Evolutionary conservation across 805 yeast species (phyloP).

Genomic region (Lachancea cidri): DNA sequence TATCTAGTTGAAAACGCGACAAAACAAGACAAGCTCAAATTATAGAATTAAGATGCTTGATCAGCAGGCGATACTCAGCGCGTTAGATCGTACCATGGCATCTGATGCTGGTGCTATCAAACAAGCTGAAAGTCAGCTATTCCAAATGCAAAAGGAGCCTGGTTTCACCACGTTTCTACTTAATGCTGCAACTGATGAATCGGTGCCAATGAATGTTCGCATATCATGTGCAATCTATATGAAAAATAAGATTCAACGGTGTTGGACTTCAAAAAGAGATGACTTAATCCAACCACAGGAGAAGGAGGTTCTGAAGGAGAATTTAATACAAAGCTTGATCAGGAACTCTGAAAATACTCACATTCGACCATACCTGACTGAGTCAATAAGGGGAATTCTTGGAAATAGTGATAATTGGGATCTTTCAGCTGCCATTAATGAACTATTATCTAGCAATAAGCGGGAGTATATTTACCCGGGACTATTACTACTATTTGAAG

Average conservation of each 20-base stretch:
- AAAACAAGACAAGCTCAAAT: not conserved
- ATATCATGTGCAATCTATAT: constrained; percentile 63
- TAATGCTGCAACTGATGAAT: constrained; percentile 43
- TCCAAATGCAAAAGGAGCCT: constrained; percentile 47
- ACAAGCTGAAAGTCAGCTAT: constrained; percentile 48
- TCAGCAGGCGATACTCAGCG: constrained; percentile 43
- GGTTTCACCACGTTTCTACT: constrained; percentile 55
- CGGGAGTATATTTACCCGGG: constrained; percentile 47
- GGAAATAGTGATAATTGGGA: constrained; percentile 39
- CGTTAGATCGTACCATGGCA: constrained; percentile 52
- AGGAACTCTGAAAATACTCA: constrained; percentile 36
- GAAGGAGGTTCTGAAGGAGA: constrained; percentile 49
- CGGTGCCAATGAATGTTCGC: constrained; percentile 40
- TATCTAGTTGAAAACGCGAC: not conserved
- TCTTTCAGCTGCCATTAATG: constrained; percentile 30
- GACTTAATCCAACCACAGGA: constrained; percentile 41
- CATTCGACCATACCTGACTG: constrained; percentile 52
- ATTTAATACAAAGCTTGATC: constrained; percentile 49
- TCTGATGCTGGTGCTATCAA: constrained; percentile 46
- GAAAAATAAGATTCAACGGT: constrained; percentile 54
- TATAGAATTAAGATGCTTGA: constrained; percentile 32
- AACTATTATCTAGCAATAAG: constrained; percentile 35
- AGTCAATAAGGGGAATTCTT: constrained; percentile 51
- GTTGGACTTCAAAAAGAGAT: constrained; percentile 42
- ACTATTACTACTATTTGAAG: constrained; percentile 49